phyloP scores from a whole-genome alignment of 345 rosid genomes.

The Eucalyptus regnans region DNA sequence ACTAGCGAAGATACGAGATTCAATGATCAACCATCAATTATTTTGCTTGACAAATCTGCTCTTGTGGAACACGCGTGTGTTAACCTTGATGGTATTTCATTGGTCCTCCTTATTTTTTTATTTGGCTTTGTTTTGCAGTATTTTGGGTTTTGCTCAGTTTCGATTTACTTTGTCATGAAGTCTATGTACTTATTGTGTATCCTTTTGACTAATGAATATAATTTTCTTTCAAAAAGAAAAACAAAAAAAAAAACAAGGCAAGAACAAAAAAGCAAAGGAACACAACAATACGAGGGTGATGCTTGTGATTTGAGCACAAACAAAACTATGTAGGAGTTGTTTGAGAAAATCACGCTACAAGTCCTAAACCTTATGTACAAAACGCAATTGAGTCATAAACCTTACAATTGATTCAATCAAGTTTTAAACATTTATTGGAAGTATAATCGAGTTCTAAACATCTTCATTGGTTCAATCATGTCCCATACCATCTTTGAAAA shows the following conservation, averaged over 20 bases:
- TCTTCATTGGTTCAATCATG: not conserved
- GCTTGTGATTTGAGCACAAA: not conserved
- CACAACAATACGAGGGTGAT: not conserved
- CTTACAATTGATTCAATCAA: not conserved
- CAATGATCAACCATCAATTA: too few species aligned
- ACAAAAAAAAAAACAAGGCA: not conserved
- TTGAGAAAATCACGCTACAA: not conserved
- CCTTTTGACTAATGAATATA: too few species aligned
- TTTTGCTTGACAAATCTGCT: too few species aligned
- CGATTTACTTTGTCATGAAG: too few species aligned
- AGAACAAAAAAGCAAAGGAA: not conserved
- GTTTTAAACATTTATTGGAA: not conserved
- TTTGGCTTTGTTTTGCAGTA: too few species aligned
- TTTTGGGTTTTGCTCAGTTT: too few species aligned
- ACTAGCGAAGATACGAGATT: too few species aligned
- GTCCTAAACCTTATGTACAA: not conserved
- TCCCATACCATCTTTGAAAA: not conserved
- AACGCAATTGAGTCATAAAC: not conserved
- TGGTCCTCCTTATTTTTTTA: too few species aligned
- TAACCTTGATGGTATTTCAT: too few species aligned
- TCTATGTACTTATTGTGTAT: too few species aligned
- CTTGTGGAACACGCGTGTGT: too few species aligned
- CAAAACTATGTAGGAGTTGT: not conserved
- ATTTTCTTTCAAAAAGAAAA: too few species aligned
- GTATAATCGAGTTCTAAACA: not conserved